Base-by-base conservation (phyloP, 2,329 filamentous ascomycete species). In the Nigrospora sphaerica region DNA sequence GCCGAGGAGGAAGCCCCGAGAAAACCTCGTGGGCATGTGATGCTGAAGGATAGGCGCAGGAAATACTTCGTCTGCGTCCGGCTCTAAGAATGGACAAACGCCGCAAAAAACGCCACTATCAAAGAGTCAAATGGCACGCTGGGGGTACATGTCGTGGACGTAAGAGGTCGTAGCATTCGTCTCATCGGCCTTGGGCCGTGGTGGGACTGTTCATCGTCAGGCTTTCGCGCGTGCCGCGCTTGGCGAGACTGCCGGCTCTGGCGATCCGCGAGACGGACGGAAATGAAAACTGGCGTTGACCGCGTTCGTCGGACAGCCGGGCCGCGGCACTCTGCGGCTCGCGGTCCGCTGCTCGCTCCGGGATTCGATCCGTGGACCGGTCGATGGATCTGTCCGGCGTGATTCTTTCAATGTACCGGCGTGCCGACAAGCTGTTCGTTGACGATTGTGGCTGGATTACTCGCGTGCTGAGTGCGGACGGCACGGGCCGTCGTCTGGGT, bases 401-500 rank as follows among this genome's bases (percentile, higher is more conserved):
- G 7, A 31, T 55, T 42, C 73, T 63, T 31, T 80, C 76, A 17
- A 77, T 57, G 47, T 77, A 80, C 33, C 74, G 70, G 32, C 76
- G 69, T 14, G 58, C 60, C 4, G 57, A 53, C 2, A 62, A 49
- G 3, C 65, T 58, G 6, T 69, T 61, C 2, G 67, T 58, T 7
- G 65, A 57, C 14, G 65, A 64, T 3, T n/a, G 35, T 33, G 70
- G 63, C 14, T 65, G 62, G 2, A 68, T 63, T 10, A 78, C 56
- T 23, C 77, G 71, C 43, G 73, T 73, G 47, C 69, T 69, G 38
- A 75, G 58, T 18, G 68, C 71, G 0, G 77, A 72, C 9, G 74
- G 68, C 14, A 70, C 69, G 42, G 80, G 64, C 17, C 79, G 72
- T 43, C 79, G 72, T 38, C 78, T 71, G 6, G 77, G 76, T 14